A percentile compares a stretch with the other conserved stretches of the same genome.
phyloP scores from a whole-genome alignment of 495 filamentous ascomycete genomes.

The Lasiosphaeris hirsuta region DNA sequence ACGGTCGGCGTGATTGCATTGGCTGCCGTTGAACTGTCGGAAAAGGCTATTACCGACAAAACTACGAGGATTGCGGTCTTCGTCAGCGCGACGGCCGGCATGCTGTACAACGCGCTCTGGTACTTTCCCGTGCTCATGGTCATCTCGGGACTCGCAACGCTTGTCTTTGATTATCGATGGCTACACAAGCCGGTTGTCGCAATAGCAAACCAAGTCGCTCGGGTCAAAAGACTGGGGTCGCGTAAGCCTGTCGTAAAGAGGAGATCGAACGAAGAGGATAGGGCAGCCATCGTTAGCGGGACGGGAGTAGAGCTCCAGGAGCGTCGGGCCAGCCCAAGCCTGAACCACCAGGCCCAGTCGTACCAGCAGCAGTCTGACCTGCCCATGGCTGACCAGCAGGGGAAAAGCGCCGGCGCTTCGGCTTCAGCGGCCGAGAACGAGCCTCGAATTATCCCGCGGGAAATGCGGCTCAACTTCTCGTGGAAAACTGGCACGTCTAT shows the following conservation, averaged over 20 bases:
- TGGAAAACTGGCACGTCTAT: slow-evolving; percentile 49
- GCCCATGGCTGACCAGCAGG: slow-evolving; percentile 16
- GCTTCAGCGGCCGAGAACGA: slow-evolving; percentile 26
- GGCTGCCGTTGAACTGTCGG: slow-evolving; percentile 69
- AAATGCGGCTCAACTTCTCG: slow-evolving; percentile 37
- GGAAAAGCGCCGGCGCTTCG: background rate
- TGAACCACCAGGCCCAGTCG: background rate
- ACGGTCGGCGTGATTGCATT: slow-evolving; percentile 79
- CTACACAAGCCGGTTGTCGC: slow-evolving; percentile 30
- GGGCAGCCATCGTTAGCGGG: background rate
- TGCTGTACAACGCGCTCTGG: slow-evolving; percentile 77
- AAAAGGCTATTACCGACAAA: slow-evolving; percentile 72
- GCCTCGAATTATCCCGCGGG: slow-evolving; percentile 39
- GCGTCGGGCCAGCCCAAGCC: background rate
- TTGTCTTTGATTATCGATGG: slow-evolving; percentile 61
- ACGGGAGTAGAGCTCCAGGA: background rate
- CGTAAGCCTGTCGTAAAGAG: background rate
- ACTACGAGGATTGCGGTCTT: slow-evolving; percentile 68
- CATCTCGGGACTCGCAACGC: slow-evolving; percentile 50
- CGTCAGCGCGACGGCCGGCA: slow-evolving; percentile 62
- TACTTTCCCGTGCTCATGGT: slow-evolving; percentile 76
- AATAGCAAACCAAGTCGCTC: no score
- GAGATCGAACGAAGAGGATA: slow-evolving; percentile 6
- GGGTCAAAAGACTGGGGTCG: background rate
- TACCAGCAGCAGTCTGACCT: slow-evolving; percentile 10